Percentiles rank a stretch among this genome's conserved stretches.
Conservation (phyloP, 257 asterid species). For the Schizonepeta tenuifolia region DNA sequence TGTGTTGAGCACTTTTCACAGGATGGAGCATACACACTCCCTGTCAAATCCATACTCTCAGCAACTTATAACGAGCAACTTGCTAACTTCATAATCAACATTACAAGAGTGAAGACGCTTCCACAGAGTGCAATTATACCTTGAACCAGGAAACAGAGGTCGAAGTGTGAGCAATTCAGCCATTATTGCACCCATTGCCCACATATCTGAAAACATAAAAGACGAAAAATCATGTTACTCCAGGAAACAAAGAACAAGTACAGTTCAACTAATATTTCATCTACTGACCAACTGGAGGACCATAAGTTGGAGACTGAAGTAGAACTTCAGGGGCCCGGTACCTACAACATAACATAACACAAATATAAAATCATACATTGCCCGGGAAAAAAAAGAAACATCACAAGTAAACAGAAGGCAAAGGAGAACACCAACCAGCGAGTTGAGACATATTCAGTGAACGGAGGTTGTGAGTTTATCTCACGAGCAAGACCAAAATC, state of each 20-base stretch:
- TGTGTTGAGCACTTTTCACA: not conserved
- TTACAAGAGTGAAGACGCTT: not conserved
- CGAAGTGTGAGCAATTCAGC: constrained; percentile 84
- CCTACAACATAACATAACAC: constrained; percentile 53
- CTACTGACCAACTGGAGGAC: constrained; percentile 89
- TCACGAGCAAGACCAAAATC: constrained; percentile 99
- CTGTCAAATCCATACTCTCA: not conserved
- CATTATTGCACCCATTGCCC: constrained; percentile 99
- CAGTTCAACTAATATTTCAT: constrained; percentile 11
- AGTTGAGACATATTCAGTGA: constrained; percentile 94
- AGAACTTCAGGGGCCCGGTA: constrained; percentile 98
- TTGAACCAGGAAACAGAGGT: constrained; percentile 92
- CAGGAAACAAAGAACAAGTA: not conserved
- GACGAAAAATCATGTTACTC: not conserved
- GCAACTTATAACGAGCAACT: not conserved
- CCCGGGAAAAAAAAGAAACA: not conserved
- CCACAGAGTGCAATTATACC: constrained; percentile 44
- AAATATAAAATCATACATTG: constrained; percentile 23
- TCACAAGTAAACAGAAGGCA: constrained; percentile 8
- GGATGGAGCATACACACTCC: not conserved
- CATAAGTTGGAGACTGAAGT: constrained; percentile 81
- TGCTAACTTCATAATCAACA: constrained; percentile 5
- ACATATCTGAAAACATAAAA: constrained; percentile 63
- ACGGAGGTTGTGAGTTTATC: constrained; percentile 85
- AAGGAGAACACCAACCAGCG: constrained; percentile 72